Evolutionary conservation across 2,329 filamentous ascomycete genomes (phyloP).

Genomic region (Cyphellophora europaea): DNA sequence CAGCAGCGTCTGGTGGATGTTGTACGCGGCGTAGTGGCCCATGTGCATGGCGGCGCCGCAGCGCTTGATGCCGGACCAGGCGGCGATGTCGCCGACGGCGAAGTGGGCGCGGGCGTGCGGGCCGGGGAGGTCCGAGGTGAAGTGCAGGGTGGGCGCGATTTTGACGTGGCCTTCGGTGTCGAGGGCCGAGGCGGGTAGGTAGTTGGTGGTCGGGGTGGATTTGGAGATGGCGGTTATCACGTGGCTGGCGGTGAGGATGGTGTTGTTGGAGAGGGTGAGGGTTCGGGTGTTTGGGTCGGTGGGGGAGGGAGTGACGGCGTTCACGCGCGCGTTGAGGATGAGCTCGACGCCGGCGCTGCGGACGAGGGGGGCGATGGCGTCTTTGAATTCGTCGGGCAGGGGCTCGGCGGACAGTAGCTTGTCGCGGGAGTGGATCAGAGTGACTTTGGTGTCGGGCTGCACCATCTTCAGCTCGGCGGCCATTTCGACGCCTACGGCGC

Average conservation of each 20-base stretch:
- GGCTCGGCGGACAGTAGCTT: slow-evolving; percentile 65
- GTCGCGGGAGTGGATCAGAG: slow-evolving; percentile 62
- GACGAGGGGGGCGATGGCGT: slow-evolving; percentile 49
- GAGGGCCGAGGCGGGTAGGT: slow-evolving; percentile 50
- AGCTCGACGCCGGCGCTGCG: slow-evolving; percentile 56
- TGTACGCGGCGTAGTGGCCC: slow-evolving; percentile 57
- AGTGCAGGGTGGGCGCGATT: slow-evolving; percentile 49
- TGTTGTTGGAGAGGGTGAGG: slow-evolving; percentile 52
- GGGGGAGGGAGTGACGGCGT: slow-evolving; percentile 26
- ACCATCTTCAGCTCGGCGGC: slow-evolving; percentile 65
- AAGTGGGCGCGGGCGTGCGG: slow-evolving; percentile 55
- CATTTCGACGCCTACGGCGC: slow-evolving; percentile 72
- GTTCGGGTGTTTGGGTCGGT: slow-evolving; percentile 24
- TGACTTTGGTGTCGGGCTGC: slow-evolving; percentile 57
- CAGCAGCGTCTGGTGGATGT: slow-evolving; percentile 57
- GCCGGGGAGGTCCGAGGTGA: slow-evolving; percentile 40
- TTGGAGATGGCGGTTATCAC: slow-evolving; percentile 63
- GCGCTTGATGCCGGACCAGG: slow-evolving; percentile 72
- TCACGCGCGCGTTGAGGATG: slow-evolving; percentile 52
- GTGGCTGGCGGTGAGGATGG: slow-evolving; percentile 50
- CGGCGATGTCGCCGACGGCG: slow-evolving; percentile 58
- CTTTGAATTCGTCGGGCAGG: slow-evolving; percentile 60
- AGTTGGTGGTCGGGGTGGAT: slow-evolving; percentile 52
- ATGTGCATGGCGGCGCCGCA: slow-evolving; percentile 68
- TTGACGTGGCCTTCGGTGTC: slow-evolving; percentile 58